A percentile compares a stretch with the other conserved stretches of the same genome.
Evolutionary conservation across 2,329 filamentous ascomycete genomes (phyloP).

Genomic region (Helicocarpus griseus): DNA sequence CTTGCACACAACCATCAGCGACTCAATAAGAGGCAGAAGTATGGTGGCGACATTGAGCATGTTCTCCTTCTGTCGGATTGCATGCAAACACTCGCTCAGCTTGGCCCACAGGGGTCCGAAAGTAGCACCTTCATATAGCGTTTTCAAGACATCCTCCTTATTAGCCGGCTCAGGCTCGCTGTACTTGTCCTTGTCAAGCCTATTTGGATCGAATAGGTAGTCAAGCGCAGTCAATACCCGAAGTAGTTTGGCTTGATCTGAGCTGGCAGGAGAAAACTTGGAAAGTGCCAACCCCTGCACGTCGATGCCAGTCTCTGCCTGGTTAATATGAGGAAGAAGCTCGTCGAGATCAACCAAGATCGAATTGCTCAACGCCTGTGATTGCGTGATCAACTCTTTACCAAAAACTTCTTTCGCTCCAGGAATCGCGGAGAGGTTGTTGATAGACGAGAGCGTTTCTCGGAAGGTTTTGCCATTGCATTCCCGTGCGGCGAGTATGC

Average conservation of each 20-base stretch:
- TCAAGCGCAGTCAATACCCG: constrained; percentile 88
- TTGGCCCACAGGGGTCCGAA: constrained; percentile 89
- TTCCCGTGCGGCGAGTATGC: constrained; percentile 89
- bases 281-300: constrained; percentile 88
- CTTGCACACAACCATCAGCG: constrained; percentile 98
- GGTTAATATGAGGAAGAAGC: constrained; percentile 74
- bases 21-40: constrained; percentile 84
- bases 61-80: constrained; percentile 83
- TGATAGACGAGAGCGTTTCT: constrained; percentile 96
- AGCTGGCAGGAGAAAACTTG: constrained; percentile 92
- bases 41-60: constrained; percentile 98
- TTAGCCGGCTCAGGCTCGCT: constrained; percentile 49
- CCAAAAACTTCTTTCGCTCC: constrained; percentile 85
- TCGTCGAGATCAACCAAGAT: constrained; percentile 79
- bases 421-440: constrained; percentile 88
- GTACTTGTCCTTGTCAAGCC: constrained; percentile 43
- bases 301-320: constrained; percentile 80
- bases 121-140: constrained; percentile 80
- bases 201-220: constrained; percentile 82
- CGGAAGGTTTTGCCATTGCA: constrained; percentile 97
- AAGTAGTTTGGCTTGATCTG: constrained; percentile 91
- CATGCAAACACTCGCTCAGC: constrained; percentile 75
- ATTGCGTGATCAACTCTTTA: constrained; percentile 82
- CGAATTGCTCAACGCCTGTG: constrained; percentile 70
- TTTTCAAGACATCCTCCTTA: constrained; percentile 76